These are phyloP conservation scores for Neurospora africana DNA, from an alignment of 495 filamentous ascomycete species.

Conservation along the genomic window DNA sequence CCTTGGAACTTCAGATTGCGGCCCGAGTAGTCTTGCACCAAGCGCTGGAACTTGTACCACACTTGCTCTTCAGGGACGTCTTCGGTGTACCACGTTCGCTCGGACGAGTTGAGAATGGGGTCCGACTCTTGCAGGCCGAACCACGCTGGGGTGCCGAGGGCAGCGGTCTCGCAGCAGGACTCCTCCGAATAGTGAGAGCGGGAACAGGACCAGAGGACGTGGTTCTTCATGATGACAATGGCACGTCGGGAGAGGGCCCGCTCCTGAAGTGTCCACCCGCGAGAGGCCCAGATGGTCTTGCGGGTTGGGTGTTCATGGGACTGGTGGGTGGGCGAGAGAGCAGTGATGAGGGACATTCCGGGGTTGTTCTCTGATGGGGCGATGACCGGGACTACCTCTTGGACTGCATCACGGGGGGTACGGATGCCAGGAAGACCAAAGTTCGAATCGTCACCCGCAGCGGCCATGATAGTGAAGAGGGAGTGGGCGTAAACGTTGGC, in stretches of 20 bases:
- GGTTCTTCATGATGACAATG: not conserved
- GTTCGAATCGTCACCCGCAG: not conserved
- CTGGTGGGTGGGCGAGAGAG: not conserved
- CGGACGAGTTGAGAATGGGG: not conserved
- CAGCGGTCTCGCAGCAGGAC: not conserved
- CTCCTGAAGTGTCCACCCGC: not conserved
- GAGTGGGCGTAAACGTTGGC: conserved; percentile 13
- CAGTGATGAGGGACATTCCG: not conserved
- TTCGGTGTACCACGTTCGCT: not conserved
- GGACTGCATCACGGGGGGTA: not conserved
- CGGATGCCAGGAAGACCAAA: not conserved
- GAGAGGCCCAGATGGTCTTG: not conserved
- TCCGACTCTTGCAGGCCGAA: not conserved
- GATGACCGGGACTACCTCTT: not conserved
- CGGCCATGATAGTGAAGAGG: conserved; percentile 12
- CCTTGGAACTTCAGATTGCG: not conserved
- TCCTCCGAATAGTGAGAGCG: not conserved
- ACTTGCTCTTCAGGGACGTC: not conserved
- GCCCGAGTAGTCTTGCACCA: not conserved
- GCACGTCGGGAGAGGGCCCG: not conserved
- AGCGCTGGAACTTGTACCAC: not conserved
- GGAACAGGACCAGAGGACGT: not conserved
- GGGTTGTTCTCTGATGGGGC: not conserved
- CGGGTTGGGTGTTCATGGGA: not conserved
- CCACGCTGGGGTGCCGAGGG: not conserved